Percentiles rank a stretch among this genome's conserved stretches.
Conservation (phyloP, 345 rosid species). For the Clarkia xantiana region DNA sequence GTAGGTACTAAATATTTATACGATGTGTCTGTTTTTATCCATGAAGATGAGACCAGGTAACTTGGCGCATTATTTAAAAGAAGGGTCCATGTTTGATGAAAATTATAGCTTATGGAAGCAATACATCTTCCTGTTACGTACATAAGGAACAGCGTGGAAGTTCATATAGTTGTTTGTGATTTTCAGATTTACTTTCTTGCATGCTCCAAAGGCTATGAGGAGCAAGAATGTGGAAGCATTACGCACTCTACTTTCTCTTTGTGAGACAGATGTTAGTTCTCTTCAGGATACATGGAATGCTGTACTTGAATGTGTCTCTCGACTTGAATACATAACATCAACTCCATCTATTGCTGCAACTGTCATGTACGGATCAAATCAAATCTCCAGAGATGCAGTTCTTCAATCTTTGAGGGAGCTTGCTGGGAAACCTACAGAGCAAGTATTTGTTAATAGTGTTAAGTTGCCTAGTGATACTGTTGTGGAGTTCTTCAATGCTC, state of each 20-base stretch:
- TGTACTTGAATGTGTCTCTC: constrained; percentile 91
- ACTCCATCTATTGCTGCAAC: constrained; percentile 86
- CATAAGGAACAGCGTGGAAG: background rate
- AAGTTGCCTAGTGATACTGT: constrained; percentile 83
- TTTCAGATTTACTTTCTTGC: constrained; percentile 91
- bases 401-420: constrained; percentile 77
- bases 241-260: constrained; percentile 62
- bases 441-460: constrained; percentile 81
- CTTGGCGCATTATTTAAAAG: no score
- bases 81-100: no score
- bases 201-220: constrained; percentile 93
- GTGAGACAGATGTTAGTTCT: constrained; percentile 59
- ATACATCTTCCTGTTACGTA: no score
- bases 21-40: no score
- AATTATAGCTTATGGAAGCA: no score
- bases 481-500: constrained; percentile 94
- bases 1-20: no score
- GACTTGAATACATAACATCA: constrained; percentile 81
- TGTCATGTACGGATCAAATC: constrained; percentile 96
- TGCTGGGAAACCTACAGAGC: constrained; percentile 91
- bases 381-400: constrained; percentile 93
- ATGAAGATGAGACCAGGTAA: no score
- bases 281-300: constrained; percentile 99
- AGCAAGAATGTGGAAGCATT: constrained; percentile 96
- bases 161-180: background rate